These are phyloP conservation scores for Crassisporium funariophilum DNA, from an alignment of 768 basidiomycete genomes.

Conservation along the genomic window DNA sequence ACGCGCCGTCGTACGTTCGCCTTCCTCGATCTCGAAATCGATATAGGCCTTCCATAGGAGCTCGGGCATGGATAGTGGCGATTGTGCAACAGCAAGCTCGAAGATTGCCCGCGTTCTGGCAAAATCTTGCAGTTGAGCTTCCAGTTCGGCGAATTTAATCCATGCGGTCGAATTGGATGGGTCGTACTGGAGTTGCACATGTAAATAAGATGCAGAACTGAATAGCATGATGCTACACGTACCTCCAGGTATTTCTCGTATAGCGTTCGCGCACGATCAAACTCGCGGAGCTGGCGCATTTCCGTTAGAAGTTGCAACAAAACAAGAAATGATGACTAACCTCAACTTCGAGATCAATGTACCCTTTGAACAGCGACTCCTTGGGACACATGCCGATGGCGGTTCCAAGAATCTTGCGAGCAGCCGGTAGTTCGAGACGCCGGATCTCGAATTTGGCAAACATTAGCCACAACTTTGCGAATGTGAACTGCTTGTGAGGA, in stretches of 20 bases:
- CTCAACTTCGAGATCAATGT: constrained; percentile 92
- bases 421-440: constrained; percentile 76
- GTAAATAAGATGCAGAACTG: constrained; percentile 49
- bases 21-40: constrained; percentile 94
- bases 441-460: constrained; percentile 93
- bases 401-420: constrained; percentile 86
- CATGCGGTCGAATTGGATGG: constrained; percentile 89
- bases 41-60: constrained; percentile 94
- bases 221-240: constrained; percentile 47
- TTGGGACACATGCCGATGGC: constrained; percentile 97
- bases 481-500: constrained; percentile 96
- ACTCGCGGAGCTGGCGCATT: constrained; percentile 76
- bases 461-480: constrained; percentile 94
- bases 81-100: constrained; percentile 85
- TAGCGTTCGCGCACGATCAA: constrained; percentile 87
- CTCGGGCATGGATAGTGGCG: constrained; percentile 92
- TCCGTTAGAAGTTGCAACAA: neutral
- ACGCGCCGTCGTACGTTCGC: constrained; percentile 85
- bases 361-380: constrained; percentile 92
- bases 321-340: constrained; percentile 51
- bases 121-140: constrained; percentile 84
- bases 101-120: constrained; percentile 91
- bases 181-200: constrained; percentile 77
- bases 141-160: constrained; percentile 95
- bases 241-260: constrained; percentile 96